Evolutionary conservation across 1,139 yeast genomes (phyloP).

Genomic region (Blastobotrys malaysiensis): DNA sequence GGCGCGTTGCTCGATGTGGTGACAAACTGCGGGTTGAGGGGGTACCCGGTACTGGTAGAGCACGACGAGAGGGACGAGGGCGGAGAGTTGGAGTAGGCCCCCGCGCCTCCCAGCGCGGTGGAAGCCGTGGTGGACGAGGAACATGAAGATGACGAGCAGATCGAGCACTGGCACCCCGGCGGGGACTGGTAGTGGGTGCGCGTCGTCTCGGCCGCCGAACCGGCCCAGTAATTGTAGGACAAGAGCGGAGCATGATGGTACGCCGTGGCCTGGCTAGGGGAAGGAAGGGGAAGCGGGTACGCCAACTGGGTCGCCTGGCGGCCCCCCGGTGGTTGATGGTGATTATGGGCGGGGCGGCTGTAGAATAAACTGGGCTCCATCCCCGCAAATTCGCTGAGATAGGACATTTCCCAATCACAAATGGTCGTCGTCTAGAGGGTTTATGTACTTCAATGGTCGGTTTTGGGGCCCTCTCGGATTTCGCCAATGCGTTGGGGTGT

Average conservation of each 20-base stretch:
- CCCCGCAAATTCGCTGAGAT: not conserved
- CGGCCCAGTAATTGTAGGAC: not conserved
- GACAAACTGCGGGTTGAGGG: not conserved
- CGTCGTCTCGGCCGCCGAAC: not conserved
- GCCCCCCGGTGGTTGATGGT: not conserved
- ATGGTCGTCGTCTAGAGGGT: too few relatives aligned
- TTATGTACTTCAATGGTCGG: too few relatives aligned
- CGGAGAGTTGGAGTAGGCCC: not conserved
- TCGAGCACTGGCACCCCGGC: not conserved
- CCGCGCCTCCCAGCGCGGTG: not conserved
- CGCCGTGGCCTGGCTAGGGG: not conserved
- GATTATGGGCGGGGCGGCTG: not conserved
- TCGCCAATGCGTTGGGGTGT: not conserved
- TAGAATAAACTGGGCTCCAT: not conserved
- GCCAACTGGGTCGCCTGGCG: not conserved
- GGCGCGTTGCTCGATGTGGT: not conserved
- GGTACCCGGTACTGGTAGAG: not conserved
- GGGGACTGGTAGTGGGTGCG: not conserved
- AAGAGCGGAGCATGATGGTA: not conserved
- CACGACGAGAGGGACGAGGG: not conserved
- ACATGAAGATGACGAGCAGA: not conserved
- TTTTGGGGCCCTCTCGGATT: not conserved
- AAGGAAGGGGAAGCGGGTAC: not conserved
- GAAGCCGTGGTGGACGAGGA: not conserved
- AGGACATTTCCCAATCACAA: not conserved